Evolutionary conservation across 2,329 filamentous ascomycete genomes (phyloP), one percentile per base, ranked within the genome.

Genomic region (Fusarium sp.): DNA sequence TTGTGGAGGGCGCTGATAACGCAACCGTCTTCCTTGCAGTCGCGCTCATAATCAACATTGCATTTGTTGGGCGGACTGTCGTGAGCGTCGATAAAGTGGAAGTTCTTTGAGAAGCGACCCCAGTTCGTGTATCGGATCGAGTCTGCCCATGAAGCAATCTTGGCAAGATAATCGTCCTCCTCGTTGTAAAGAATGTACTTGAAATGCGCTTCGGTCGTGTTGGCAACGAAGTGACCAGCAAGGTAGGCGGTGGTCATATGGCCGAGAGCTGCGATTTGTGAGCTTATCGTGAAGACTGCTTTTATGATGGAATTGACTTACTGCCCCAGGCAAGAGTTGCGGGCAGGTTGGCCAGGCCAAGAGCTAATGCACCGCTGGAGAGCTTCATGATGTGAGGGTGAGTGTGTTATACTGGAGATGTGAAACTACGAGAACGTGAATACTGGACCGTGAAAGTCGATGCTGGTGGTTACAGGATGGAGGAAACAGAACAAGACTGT

Each of bases 81-180:
- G 72, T 89, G 84, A 62, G 89, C 88, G 76, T 91, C 89, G 78
- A 91, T 91, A 80, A 88, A 91, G 82, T 91, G 89, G 77, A 89
- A 90, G 34, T 84, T 84, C 67, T 83, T 86, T 10, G 85, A 88
- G 77, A 88, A 91, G 37, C 82, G 82, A 15, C 87, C 88, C 80
- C 86, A 89, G 76, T 84, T 83, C 9, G 86, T 89, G 79, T 91
- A 91, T 26, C 88, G 84, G 76, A 89, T 83, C 38, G 83, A 88
- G 79, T 91, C 89, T 31, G 89, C 89, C 89, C 89, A 91, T 11
- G 87, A 87, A 4, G 89, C 89, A 4, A 91, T 84, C 58, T 83
- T 83, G 47, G 88, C 88, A 28, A 91, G 82, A 73, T 90, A 90
- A 71, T 88, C 83, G 57, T 80, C 77, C 3, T 84, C 84, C 36